Base-by-base conservation (phyloP, 2,329 filamentous ascomycete species). In the Aspergillus chevalieri region DNA sequence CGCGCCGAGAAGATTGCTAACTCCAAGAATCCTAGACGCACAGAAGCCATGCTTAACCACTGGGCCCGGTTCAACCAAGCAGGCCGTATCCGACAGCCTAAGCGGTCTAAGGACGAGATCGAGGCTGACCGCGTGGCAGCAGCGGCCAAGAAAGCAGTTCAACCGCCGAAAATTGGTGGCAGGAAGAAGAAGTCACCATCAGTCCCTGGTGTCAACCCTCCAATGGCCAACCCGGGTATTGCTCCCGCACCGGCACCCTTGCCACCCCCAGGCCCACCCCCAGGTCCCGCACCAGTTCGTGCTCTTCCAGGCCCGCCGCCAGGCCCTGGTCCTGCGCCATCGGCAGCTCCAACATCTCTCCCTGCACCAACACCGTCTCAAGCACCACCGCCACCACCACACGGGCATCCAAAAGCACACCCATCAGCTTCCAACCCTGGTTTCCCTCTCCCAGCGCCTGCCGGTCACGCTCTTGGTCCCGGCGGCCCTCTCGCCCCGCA, bases 11-110 rank as follows among this genome's bases (percentile, higher is more conserved):
- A 72, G 52, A 72, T 73, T 41, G 60, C 63, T 41, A 69, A 72
- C 47, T 72, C 70, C 17, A 72, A 73, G 57, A 73, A 73, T 44
- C 70, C 70, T 4, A 71, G 70, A 50, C 64, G 70, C 24, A 73
- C 70, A 7, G 68, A 72, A 54, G 70, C 70, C 41, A 73, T 73
- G 70, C 63, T 73, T 22, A 68, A 72, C 50, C 70, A 73, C 54
- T 73, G 70, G 70, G 67, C 63, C 17, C 67, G 69, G 21, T 73
- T 73, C 59, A 72, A 72, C 47, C 59, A 62, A 10, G 69, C 71
- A 56, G 70, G 70, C 26, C 66, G 69, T n/a, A 69, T 66, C 17
- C 65, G 70, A 30, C 72, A 72, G 46, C 70, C 70, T 26, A 73
- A 73, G 53, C 66, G 70, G 6, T 71, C 70, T 28, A 73, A 72